A percentile compares a stretch with the other conserved stretches of the same genome.
phyloP scores from a whole-genome alignment of 2,329 filamentous ascomycete species.

The Penicillium sp. region DNA sequence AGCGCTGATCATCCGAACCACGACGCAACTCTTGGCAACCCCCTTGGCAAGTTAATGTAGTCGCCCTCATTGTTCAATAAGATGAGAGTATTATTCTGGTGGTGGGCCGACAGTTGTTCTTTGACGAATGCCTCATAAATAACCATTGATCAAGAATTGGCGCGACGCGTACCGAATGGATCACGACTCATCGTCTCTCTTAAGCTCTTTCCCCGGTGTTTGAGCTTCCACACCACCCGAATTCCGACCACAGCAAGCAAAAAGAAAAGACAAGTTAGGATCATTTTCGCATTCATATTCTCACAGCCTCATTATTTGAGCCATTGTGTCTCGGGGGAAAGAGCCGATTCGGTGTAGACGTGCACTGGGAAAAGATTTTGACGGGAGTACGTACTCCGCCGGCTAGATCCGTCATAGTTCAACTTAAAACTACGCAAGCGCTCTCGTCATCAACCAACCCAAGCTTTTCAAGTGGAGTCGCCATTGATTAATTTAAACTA shows the following conservation, averaged over 20 bases:
- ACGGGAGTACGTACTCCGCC: conserved; percentile 10
- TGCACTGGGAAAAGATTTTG: background rate
- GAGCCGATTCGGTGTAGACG: background rate
- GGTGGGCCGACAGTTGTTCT: background rate
- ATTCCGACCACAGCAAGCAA: background rate
- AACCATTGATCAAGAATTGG: background rate
- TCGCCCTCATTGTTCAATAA: background rate
- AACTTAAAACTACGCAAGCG: conserved; percentile 16
- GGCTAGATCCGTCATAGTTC: conserved; percentile 14
- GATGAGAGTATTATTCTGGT: background rate
- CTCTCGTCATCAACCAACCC: conserved; percentile 16
- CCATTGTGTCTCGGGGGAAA: background rate
- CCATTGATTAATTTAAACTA: background rate
- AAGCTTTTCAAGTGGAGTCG: conserved; percentile 16
- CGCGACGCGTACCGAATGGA: background rate
- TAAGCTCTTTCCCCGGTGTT: background rate
- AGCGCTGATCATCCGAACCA: background rate
- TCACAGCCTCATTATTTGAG: background rate
- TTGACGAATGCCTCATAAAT: background rate
- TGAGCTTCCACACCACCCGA: background rate
- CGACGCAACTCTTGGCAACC: background rate
- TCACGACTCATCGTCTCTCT: background rate
- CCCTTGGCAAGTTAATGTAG: background rate
- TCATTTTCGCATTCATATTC: background rate
- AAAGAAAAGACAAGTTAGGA: background rate